A percentile compares a stretch with the other conserved stretches of the same genome.
Evolutionary conservation across 768 basidiomycete genomes (phyloP).

Genomic region (Galerina sulciceps): DNA sequence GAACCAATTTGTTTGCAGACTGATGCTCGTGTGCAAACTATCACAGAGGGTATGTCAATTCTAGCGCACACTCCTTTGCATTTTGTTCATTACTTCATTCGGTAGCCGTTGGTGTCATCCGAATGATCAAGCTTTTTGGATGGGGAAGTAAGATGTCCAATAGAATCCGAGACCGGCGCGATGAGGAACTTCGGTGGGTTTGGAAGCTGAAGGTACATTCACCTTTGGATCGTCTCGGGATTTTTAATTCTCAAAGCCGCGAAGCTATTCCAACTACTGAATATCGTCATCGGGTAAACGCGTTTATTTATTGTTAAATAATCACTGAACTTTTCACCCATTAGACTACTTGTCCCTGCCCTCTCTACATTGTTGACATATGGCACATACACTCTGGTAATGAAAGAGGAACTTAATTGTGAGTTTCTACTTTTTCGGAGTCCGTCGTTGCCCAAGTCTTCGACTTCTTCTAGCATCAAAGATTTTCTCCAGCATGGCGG

Average conservation of each 20-base stretch:
- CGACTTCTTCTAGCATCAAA: constrained; percentile 46
- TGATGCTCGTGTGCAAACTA: constrained; percentile 62
- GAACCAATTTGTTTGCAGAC: constrained; percentile 23
- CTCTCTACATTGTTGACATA: constrained; percentile 70
- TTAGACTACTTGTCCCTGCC: constrained; percentile 41
- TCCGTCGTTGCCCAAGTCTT: background rate
- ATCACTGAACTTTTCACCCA: background rate
- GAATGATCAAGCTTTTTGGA: constrained; percentile 77
- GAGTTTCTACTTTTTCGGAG: constrained; percentile 26
- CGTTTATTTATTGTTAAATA: background rate
- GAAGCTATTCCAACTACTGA: background rate
- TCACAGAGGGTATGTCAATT: constrained; percentile 56
- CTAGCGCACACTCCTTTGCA: background rate
- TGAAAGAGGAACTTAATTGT: constrained; percentile 39
- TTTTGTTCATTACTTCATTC: constrained; percentile 20
- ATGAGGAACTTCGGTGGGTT: constrained; percentile 56
- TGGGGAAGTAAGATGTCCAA: constrained; percentile 64
- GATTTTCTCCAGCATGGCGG: constrained; percentile 58
- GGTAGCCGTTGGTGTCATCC: constrained; percentile 54
- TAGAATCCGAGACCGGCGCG: constrained; percentile 57
- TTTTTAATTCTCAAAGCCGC: background rate
- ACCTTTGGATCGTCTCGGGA: background rate
- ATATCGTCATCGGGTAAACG: background rate
- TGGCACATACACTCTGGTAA: constrained; percentile 52
- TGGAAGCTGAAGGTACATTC: constrained; percentile 18